phyloP scores from a whole-genome alignment of 1,139 yeast species.

The Yamadazyma diospyri region DNA sequence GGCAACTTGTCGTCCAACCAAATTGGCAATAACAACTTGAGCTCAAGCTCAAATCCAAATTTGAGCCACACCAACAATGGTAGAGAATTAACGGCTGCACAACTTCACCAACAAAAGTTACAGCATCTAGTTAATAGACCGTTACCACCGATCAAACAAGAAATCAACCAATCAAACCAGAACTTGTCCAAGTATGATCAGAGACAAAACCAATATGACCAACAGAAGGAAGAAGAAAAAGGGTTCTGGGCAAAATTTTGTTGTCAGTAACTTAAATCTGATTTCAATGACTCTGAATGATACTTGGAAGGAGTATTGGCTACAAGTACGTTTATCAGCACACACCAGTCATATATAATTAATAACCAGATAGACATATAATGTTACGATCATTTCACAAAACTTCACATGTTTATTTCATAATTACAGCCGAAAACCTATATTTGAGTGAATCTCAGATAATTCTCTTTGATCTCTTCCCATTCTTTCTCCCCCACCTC shows the following conservation, averaged over 20 bases:
- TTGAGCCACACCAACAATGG: slow-evolving; percentile 4
- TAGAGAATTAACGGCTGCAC: slow-evolving; percentile 21
- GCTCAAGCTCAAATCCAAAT: not conserved
- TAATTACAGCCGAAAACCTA: not conserved
- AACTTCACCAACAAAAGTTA: slow-evolving; percentile 49
- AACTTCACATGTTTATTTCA: not conserved
- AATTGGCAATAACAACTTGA: not conserved
- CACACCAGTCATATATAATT: slow-evolving; percentile 3
- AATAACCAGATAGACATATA: slow-evolving; percentile 4
- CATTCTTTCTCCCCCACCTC: slow-evolving; percentile 18
- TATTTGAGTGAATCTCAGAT: slow-evolving; percentile 3
- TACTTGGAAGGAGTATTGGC: too few species aligned
- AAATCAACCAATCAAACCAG: slow-evolving; percentile 21
- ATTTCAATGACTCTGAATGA: too few species aligned
- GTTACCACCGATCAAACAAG: slow-evolving; percentile 49
- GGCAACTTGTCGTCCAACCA: slow-evolving; percentile 5
- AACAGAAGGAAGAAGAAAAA: slow-evolving; percentile 34
- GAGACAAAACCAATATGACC: slow-evolving; percentile 37
- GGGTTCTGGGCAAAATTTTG: slow-evolving; percentile 47
- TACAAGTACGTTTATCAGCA: too few species aligned
- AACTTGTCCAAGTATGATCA: slow-evolving; percentile 18
- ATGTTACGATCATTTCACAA: slow-evolving; percentile 1
- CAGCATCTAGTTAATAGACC: slow-evolving; percentile 51
- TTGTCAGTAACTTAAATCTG: slow-evolving; percentile 44
- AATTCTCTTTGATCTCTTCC: slow-evolving; percentile 6